Evolutionary conservation across 352 stramenopile genomes (phyloP), one percentile per base, ranked within the genome.

Genomic region (Phytopythium mirpurense): DNA sequence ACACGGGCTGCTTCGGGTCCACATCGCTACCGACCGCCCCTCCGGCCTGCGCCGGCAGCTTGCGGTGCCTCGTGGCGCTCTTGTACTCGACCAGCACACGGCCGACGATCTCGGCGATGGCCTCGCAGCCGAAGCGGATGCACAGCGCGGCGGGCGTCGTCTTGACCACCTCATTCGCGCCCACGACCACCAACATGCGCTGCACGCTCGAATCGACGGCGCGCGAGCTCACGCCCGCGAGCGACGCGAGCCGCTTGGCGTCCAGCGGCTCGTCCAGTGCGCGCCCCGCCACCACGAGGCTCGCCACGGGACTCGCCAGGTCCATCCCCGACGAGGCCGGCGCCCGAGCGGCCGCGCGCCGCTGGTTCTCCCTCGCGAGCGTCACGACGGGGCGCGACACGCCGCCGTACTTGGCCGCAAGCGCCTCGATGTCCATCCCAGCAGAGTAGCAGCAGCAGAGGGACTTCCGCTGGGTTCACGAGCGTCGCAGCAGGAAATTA

Each of bases 51-150:
- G 61, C 63, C 41, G 66, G 29, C 45, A 57, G 68, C 42, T 32
- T 27, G 23, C 57, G 51, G 19, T 11, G 46, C 29, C 14, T 8
- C 16, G 35, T 29, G 21, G 27, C 2, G 10, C 53, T 54, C 56
- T 77, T 65, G 56, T 90, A 90, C 51, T 85, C 74, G 27, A 64
- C 65, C 47, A 81, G 62, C 35, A 91, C 76, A 44, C 68, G 72
- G 21, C 66, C 59, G 7, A 88, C 78, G 43, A 82, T 70, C 56
- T 88, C 77, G 16, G 73, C 74, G 49, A 91, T 77, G 18, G 59
- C 65, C 36, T 82, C 72, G 37, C 80, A 91, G 37, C 80, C 80
- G 34, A 87, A 84, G 24, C 83, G 80, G 56, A 91, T 84, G 44
- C 80, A 91, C 9, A 91, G 62, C 9, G 76, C 72, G 6, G 72